Percentiles rank a stretch among this genome's conserved stretches.
Evolutionary conservation across 345 rosid species (phyloP).

Genomic region (Nasturtium officinale): DNA sequence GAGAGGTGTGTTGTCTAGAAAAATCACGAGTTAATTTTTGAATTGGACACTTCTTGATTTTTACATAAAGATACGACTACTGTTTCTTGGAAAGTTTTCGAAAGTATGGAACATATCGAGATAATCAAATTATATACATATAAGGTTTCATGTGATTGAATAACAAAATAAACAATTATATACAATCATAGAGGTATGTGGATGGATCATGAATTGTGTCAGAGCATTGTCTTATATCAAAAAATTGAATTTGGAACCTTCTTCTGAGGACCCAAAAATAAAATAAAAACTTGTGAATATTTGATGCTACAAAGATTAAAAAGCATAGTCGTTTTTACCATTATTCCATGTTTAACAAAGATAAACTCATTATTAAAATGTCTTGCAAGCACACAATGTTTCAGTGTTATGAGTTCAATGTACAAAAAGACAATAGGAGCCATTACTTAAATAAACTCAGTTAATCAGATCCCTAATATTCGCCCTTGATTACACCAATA

Average conservation of each 20-base stretch:
- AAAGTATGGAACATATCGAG: slow-evolving; percentile 26
- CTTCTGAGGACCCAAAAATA: slow-evolving; percentile 24
- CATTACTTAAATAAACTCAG: slow-evolving; percentile 12
- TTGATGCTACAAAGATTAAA: background rate
- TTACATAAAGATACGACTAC: slow-evolving; percentile 32
- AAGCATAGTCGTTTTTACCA: background rate
- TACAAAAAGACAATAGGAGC: slow-evolving; percentile 9
- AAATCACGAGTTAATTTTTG: slow-evolving; percentile 20
- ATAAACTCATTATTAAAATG: background rate
- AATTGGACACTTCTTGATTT: slow-evolving; percentile 22
- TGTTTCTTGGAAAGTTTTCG: slow-evolving; percentile 26
- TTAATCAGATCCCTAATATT: slow-evolving; percentile 44
- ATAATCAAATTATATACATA: slow-evolving; percentile 20
- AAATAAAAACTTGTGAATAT: background rate
- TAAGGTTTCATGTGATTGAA: slow-evolving; percentile 21
- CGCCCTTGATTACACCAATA: slow-evolving; percentile 45
- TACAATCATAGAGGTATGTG: slow-evolving; percentile 32
- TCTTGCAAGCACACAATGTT: slow-evolving; percentile 33
- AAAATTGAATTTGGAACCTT: slow-evolving; percentile 42
- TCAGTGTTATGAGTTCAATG: slow-evolving; percentile 4
- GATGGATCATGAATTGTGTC: slow-evolving; percentile 41
- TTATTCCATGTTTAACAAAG: background rate
- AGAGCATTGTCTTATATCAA: slow-evolving; percentile 35
- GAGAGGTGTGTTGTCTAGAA: background rate
- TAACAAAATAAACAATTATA: background rate